Evolutionary conservation across 2,329 filamentous ascomycete species (phyloP).

Genomic region (Zalaria obscura): DNA sequence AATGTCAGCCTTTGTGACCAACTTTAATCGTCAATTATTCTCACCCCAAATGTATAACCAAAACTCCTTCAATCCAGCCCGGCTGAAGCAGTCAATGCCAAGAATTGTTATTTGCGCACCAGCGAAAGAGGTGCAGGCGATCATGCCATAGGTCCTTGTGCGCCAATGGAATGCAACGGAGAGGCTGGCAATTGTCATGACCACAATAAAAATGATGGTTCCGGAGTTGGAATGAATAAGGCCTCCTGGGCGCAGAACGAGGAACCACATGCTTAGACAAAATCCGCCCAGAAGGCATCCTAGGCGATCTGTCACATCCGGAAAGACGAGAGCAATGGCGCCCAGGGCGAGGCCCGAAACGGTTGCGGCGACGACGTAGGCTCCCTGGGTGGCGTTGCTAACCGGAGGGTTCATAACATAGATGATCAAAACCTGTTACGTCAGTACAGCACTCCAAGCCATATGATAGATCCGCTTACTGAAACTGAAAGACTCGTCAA

Average conservation of each 20-base stretch:
- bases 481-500: conserved; percentile 49
- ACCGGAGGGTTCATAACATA: conserved; percentile 79
- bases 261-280: conserved; percentile 78
- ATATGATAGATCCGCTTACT: too few relatives aligned
- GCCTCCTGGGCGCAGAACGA: conserved; percentile 63
- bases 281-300: conserved; percentile 81
- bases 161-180: conserved; percentile 65
- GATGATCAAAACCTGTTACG: conserved; percentile 52
- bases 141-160: conserved; percentile 66
- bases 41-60: conserved; percentile 83
- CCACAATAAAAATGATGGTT: conserved; percentile 62
- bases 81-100: conserved; percentile 81
- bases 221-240: conserved; percentile 48
- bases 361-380: conserved; percentile 66
- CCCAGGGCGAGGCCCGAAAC: conserved; percentile 63
- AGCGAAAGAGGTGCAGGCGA: conserved; percentile 62
- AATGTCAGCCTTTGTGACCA: conserved; percentile 5
- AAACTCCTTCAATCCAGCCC: conserved; percentile 87
- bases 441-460: not conserved
- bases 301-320: conserved; percentile 71
- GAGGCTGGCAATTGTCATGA: conserved; percentile 54
- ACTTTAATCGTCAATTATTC: conserved; percentile 11
- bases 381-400: conserved; percentile 63
- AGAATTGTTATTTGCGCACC: conserved; percentile 68
- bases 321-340: conserved; percentile 60